Conservation (phyloP, 257 asterid genomes). For the Gentiana dahurica region DNA sequence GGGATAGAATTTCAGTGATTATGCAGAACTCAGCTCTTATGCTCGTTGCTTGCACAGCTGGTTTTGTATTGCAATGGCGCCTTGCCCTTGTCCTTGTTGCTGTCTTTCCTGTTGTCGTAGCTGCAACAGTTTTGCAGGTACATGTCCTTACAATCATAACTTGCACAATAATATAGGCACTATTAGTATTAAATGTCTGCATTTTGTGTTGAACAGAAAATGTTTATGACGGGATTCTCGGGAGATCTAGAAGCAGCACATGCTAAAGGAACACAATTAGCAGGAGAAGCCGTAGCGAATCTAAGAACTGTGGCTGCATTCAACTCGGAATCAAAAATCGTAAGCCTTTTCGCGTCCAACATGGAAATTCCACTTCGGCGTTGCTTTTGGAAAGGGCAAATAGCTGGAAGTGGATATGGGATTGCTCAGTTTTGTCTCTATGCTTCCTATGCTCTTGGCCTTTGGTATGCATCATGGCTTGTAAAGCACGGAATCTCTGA, state of each 20-base stretch:
- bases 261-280: slow-evolving; percentile 84
- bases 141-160: not conserved
- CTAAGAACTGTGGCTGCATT: slow-evolving; percentile 85
- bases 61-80: slow-evolving; percentile 91
- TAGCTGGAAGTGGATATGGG: slow-evolving; percentile 82
- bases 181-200: not conserved
- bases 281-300: slow-evolving; percentile 89
- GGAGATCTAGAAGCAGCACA: slow-evolving; percentile 93
- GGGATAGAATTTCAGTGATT: slow-evolving; percentile 79
- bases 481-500: slow-evolving; percentile 88
- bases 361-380: slow-evolving; percentile 57
- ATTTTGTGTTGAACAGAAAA: slow-evolving; percentile 41
- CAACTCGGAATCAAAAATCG: slow-evolving; percentile 65
- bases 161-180: not conserved
- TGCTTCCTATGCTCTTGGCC: slow-evolving; percentile 83
- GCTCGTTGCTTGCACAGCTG: slow-evolving; percentile 94
- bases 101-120: slow-evolving; percentile 84
- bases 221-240: slow-evolving; percentile 94
- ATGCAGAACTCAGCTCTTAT: slow-evolving; percentile 96
- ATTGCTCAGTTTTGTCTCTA: slow-evolving; percentile 75
- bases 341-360: slow-evolving; percentile 46
- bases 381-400: slow-evolving; percentile 94
- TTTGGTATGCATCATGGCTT: slow-evolving; percentile 93
- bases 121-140: slow-evolving; percentile 89
- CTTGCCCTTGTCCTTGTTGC: slow-evolving; percentile 85